phyloP scores from a whole-genome alignment of 202 grass and related monocot species.

The Panicum hallii region DNA sequence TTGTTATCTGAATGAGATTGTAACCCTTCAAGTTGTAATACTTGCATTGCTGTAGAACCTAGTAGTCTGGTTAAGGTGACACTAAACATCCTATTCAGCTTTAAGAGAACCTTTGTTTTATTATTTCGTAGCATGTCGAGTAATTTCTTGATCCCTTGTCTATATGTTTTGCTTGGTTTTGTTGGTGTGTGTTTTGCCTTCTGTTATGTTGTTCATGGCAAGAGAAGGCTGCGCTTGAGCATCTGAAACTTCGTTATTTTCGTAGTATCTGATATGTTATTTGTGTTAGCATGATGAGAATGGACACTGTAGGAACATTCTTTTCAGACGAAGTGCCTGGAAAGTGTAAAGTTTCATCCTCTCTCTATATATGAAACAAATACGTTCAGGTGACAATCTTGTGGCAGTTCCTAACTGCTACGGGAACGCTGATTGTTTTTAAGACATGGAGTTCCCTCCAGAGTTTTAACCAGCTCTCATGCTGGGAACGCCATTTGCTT shows the following conservation, averaged over 20 bases:
- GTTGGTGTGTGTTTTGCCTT: background rate
- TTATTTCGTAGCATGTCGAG: background rate
- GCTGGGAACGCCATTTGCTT: constrained; percentile 28
- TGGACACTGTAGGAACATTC: too few relatives aligned
- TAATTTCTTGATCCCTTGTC: background rate
- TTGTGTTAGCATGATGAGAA: too few relatives aligned
- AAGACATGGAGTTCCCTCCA: too few relatives aligned
- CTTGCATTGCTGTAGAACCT: constrained; percentile 18
- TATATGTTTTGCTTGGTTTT: background rate
- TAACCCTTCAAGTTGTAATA: constrained; percentile 3
- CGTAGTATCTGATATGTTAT: too few relatives aligned
- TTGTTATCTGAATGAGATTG: background rate
- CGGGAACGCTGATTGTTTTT: too few relatives aligned
- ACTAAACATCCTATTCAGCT: constrained; percentile 8
- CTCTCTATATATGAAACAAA: too few relatives aligned
- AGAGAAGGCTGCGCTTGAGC: too few relatives aligned
- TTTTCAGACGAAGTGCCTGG: too few relatives aligned
- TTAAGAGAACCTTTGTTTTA: constrained; percentile 12
- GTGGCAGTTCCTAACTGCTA: too few relatives aligned
- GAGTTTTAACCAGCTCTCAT: background rate
- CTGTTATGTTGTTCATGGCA: background rate
- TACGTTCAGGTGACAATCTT: background rate
- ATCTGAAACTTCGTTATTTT: too few relatives aligned
- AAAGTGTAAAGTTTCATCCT: too few relatives aligned
- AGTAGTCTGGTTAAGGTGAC: constrained; percentile 13